Base-by-base conservation (phyloP, 2,329 filamentous ascomycete genomes). In the Aspergillus sp. region DNA sequence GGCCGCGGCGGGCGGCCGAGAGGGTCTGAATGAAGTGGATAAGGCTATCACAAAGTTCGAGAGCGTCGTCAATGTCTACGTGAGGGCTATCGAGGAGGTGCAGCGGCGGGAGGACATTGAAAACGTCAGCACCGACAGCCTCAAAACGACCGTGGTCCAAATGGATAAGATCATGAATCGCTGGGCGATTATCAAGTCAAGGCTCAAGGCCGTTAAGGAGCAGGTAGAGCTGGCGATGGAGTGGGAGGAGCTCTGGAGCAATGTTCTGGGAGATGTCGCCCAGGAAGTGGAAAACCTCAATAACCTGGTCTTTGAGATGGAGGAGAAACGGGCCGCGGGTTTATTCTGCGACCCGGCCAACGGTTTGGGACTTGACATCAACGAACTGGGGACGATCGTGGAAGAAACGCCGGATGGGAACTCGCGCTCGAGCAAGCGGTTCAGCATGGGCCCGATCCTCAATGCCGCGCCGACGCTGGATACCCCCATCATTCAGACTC, bases 211-310 rank as follows among this genome's bases (percentile, higher is more conserved):
- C 15, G 82, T 94, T 35, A 93, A 93, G 55, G 75, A 75, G 29
- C 89, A 96, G 53, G 89, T 98, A 12, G 91, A 96, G 59, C 78
- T 94, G 37, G 91, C 91, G 29, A 93, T 96, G 86, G 91, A 98
- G 54, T 98, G 89, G 89, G 88, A 95, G 58, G 88, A 96, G 61
- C 69, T 98, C 22, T 96, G 91, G 89, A 86, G 86, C 48, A 85
- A 75, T 42, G 89, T 96, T 3, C 68, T 98, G 2, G 89, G 88
- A 27, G 89, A 96, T 55, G 94, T 96, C 40, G 84, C 88, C 32
- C 78, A 80, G 41, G 91, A 98, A 61, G 80, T 86, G 52, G 83
- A 91, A 43, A 79, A 81, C 27, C 69, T 93, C 11, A 77, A 75
- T 49, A 73, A 82, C 24, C 66, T 94, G 29, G 84, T 96, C 17